Conservation (phyloP, 2,329 filamentous ascomycete species). For the Pezicula neosporulosa region DNA sequence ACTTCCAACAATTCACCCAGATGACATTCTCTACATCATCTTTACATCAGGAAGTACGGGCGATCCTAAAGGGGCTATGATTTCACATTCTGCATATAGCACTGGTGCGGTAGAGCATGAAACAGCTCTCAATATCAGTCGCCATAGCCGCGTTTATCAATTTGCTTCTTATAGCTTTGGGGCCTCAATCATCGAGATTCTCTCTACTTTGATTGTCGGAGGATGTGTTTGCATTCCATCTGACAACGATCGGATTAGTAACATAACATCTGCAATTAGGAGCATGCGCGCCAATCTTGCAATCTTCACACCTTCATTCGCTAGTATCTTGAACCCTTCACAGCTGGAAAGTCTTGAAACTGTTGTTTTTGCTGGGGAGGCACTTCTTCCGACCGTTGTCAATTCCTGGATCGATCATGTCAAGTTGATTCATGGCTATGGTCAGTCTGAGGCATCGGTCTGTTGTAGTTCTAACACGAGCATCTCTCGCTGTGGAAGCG, state of each 20-base stretch:
- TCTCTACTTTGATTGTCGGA: conserved; percentile 8
- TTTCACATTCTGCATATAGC: too few relatives aligned
- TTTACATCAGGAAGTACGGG: conserved; percentile 1
- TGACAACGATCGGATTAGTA: conserved; percentile 6
- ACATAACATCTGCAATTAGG: conserved; percentile 2
- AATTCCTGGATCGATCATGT: conserved; percentile 30
- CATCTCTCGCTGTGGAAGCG: background rate
- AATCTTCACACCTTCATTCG: conserved; percentile 7
- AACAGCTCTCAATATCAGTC: too few relatives aligned
- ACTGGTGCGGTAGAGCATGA: too few relatives aligned
- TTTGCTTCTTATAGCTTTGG: conserved; percentile 11
- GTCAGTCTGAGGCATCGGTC: conserved; percentile 63
- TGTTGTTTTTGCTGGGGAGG: conserved; percentile 48
- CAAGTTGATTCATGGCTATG: conserved; percentile 52
- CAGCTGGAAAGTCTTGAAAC: conserved; percentile 3
- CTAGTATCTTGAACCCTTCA: conserved; percentile 8
- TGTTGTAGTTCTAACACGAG: background rate
- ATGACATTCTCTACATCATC: background rate
- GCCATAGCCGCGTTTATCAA: too few relatives aligned
- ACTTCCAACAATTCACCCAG: too few relatives aligned
- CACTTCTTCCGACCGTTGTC: conserved; percentile 32
- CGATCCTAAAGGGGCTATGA: background rate
- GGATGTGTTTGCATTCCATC: conserved; percentile 11
- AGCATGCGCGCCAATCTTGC: conserved; percentile 1
- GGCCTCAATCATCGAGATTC: conserved; percentile 2